A percentile compares a stretch with the other conserved stretches of the same genome.
Evolutionary conservation across 768 basidiomycete species (phyloP).

Genomic region (Lactarius deliciosus): DNA sequence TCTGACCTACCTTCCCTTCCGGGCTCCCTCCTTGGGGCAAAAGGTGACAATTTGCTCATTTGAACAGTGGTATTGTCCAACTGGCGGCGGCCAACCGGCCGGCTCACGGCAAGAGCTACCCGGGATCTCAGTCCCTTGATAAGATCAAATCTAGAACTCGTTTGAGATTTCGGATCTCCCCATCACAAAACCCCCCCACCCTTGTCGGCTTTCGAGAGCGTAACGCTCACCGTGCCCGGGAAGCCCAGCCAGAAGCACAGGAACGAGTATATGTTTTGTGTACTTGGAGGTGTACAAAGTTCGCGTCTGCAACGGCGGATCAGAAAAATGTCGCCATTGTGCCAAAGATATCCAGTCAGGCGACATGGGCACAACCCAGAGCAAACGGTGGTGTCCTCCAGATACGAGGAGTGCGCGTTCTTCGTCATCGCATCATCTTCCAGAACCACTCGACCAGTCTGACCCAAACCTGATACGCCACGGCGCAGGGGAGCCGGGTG

Average conservation of each 20-base stretch:
- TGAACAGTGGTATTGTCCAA: constrained; percentile 1
- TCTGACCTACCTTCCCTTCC: neutral
- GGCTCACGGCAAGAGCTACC: neutral
- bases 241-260: neutral
- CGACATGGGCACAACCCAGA: neutral
- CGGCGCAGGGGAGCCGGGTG: neutral
- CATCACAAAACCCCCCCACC: neutral
- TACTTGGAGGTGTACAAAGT: neutral
- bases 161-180: constrained; percentile 16
- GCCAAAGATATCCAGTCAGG: neutral
- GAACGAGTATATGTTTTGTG: no score
- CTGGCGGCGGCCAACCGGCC: constrained; percentile 1
- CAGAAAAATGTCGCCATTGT: neutral
- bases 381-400: neutral
- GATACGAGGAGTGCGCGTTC: constrained; percentile 7
- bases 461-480: constrained; percentile 18
- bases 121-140: constrained; percentile 11
- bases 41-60: neutral
- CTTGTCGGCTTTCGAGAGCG: constrained; percentile 1
- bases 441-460: constrained; percentile 7
- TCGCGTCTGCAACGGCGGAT: neutral
- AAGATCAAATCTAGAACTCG: constrained; percentile 23
- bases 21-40: neutral
- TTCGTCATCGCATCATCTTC: constrained; percentile 19
- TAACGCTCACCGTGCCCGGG: constrained; percentile 3